Conservation (phyloP, 2,329 filamentous ascomycete genomes). For the Ophiostoma angusticollis region DNA sequence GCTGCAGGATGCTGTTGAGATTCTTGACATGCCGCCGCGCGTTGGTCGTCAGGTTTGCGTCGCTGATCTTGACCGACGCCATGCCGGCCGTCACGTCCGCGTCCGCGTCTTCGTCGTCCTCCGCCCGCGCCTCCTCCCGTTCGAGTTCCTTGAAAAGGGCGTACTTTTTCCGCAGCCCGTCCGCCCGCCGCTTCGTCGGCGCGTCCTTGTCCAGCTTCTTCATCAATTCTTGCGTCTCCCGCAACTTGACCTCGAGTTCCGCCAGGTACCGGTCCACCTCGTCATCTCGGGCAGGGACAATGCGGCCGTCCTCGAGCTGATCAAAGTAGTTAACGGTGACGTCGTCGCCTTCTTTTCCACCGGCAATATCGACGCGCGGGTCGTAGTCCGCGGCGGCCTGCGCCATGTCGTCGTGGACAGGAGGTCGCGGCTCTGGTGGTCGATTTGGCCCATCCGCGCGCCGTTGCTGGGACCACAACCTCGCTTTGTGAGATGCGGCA, state of each 20-base stretch:
- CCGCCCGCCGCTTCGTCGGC: conserved; percentile 5
- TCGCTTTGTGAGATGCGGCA: too few species aligned
- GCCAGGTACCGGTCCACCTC: conserved; percentile 26
- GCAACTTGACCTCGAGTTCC: conserved; percentile 22
- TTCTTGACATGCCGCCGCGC: conserved; percentile 15
- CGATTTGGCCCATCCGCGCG: too few species aligned
- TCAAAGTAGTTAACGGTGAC: conserved; percentile 34
- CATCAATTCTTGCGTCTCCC: conserved; percentile 16
- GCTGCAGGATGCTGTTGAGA: conserved; percentile 20
- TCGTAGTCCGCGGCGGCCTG: conserved; percentile 7
- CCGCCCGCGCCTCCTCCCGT: conserved; percentile 20
- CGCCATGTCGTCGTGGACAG: neutral
- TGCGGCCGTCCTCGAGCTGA: conserved; percentile 26
- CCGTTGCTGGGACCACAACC: too few species aligned
- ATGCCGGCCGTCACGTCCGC: neutral
- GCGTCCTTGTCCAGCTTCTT: conserved; percentile 16
- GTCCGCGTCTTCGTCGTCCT: conserved; percentile 4
- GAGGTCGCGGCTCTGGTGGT: too few species aligned
- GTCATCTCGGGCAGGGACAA: conserved; percentile 26
- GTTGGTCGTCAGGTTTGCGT: conserved; percentile 14
- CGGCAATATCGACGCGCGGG: neutral
- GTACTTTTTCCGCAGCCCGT: conserved; percentile 7
- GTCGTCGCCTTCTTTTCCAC: conserved; percentile 12
- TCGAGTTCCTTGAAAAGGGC: conserved; percentile 11
- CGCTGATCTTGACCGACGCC: conserved; percentile 10